Evolutionary conservation across 352 stramenopile genomes (phyloP), one percentile per base, ranked within the genome.

Genomic region (Nothophytophthora sp.): DNA sequence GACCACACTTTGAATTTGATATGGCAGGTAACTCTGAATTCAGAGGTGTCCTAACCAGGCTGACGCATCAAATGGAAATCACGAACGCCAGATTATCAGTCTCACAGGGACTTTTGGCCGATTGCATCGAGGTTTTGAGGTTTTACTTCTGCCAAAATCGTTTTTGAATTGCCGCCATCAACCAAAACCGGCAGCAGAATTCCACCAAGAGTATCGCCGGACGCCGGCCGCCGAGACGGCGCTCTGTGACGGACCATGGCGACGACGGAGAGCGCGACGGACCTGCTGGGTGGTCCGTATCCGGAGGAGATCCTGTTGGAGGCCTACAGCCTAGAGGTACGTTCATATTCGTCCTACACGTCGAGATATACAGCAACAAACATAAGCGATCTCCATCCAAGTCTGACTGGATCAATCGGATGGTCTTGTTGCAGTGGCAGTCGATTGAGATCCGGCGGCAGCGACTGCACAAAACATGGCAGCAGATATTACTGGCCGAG

Each of bases 231-330:
- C n/a, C n/a, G n/a, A n/a, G n/a, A n/a, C n/a, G n/a, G n/a, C n/a
- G n/a, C n/a, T 41, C 46, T 43, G 41, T 16, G 40, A 27, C 35
- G 38, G 4, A 23, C 16, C 25, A 78, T 73, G 53, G 62, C 70
- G 60, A 46, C 69, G 19, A 28, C 41, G 28, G 49, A 67, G 13
- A 19, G 45, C n/a, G 28, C 46, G 20, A 39, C 44, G 30, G 27
- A 20, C 19, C 38, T 44, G 12, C 38, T 64, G n/a, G 57, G 41
- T 4, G 28, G 23, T 15, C 50, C 33, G 8, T 66, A 66, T 54
- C 45, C 62, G 18, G 79, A 90, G 27, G 79, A 90, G 50, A 50
- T 66, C 32, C 56, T 90, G 34, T 61, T 90, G 10, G 71, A 90
- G 54, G 64, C 73, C 19, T 86, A 76, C 47, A 67, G 81, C 32